These are phyloP conservation scores for Calonectria pauciramosa DNA, from an alignment of 2,329 filamentous ascomycete species.

Conservation along the genomic window DNA sequence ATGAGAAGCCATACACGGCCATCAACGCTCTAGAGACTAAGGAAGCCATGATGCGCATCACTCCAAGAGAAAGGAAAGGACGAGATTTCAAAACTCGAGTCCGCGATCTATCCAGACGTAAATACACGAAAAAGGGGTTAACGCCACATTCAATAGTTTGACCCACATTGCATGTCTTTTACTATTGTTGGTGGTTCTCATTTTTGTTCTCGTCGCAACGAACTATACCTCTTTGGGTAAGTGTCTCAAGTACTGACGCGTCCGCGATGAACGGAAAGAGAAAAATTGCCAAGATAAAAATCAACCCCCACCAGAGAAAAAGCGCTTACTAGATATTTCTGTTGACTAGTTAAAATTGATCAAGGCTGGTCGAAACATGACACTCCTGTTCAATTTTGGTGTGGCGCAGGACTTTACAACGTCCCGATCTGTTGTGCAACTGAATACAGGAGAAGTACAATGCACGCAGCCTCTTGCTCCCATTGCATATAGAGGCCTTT, in stretches of 20 bases:
- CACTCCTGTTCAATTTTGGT: too few species aligned
- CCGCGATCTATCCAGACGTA: background rate
- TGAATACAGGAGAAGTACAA: too few species aligned
- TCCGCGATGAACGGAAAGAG: background rate
- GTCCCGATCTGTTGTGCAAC: too few species aligned
- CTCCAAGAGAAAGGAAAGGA: background rate
- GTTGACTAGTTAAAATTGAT: too few species aligned
- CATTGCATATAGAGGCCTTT: too few species aligned
- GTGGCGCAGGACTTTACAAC: too few species aligned
- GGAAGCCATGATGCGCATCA: background rate
- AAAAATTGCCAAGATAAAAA: background rate
- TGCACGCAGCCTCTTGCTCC: too few species aligned
- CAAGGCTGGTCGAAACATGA: too few species aligned
- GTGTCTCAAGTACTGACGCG: background rate
- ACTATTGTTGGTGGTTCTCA: background rate
- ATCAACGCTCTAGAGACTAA: background rate
- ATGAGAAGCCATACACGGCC: background rate
- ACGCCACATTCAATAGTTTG: background rate
- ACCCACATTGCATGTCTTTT: background rate
- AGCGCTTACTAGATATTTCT: too few species aligned
- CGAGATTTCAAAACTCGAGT: background rate
- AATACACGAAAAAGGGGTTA: background rate
- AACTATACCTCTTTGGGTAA: conserved; percentile 3
- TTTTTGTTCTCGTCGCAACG: background rate
- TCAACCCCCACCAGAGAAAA: background rate